Evolutionary conservation across 2,329 filamentous ascomycete species (phyloP).

Genomic region (Neospermospora avenae): DNA sequence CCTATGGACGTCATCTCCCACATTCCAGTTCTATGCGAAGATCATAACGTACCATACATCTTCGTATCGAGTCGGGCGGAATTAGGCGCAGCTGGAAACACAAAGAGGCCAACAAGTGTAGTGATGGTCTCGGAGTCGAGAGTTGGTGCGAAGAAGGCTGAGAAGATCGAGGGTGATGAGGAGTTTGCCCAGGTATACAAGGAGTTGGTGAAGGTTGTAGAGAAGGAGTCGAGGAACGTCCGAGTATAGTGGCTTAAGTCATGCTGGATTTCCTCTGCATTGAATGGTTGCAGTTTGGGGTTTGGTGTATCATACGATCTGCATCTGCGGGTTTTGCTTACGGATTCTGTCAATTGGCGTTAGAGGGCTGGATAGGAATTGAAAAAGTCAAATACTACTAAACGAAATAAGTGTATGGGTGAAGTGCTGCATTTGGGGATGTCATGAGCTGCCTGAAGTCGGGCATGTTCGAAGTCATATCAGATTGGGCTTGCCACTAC

Average conservation of each 20-base stretch:
- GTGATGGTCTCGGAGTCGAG: slow-evolving; percentile 75
- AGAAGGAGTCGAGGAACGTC: slow-evolving; percentile 60
- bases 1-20: slow-evolving; percentile 99
- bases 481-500: background rate
- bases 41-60: slow-evolving; percentile 95
- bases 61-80: slow-evolving; percentile 91
- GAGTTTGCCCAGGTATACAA: slow-evolving; percentile 63
- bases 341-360: slow-evolving; percentile 6
- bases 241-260: slow-evolving; percentile 26
- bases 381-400: slow-evolving; percentile 2
- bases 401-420: background rate
- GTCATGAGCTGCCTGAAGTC: background rate
- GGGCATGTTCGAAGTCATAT: too few species aligned
- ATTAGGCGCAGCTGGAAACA: slow-evolving; percentile 87
- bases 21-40: slow-evolving; percentile 95
- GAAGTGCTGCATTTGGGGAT: background rate
- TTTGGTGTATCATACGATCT: slow-evolving; percentile 12
- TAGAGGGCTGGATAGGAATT: slow-evolving; percentile 7
- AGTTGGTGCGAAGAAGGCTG: slow-evolving; percentile 37
- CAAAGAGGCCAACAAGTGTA: slow-evolving; percentile 94
- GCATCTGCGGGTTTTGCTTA: slow-evolving; percentile 1
- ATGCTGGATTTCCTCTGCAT: slow-evolving; percentile 2
- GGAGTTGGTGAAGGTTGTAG: slow-evolving; percentile 61
- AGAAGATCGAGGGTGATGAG: slow-evolving; percentile 48
- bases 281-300: slow-evolving; percentile 7